Conservation (phyloP, 192 early-diverging fungal genomes). For the Coemansia sp. region DNA sequence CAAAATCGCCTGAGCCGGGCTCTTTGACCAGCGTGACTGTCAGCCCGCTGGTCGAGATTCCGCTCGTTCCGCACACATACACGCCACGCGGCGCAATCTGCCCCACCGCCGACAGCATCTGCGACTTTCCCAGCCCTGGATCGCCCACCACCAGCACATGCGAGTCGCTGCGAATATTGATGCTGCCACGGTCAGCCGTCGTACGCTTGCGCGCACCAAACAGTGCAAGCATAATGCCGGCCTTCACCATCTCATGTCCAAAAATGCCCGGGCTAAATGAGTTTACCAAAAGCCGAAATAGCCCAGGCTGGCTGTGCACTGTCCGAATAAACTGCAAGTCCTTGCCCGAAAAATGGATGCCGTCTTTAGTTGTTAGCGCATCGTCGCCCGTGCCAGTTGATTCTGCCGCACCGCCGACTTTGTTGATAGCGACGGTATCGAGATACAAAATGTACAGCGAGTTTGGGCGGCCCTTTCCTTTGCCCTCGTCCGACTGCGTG, state of each 20-base stretch:
- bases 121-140: slow-evolving; percentile 84
- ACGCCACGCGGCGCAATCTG: slow-evolving; percentile 80
- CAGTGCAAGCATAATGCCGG: slow-evolving; percentile 73
- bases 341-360: slow-evolving; percentile 66
- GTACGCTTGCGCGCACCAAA: slow-evolving; percentile 63
- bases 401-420: slow-evolving; percentile 51
- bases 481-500: slow-evolving; percentile 61
- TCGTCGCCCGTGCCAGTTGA: slow-evolving; percentile 25
- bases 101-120: slow-evolving; percentile 82
- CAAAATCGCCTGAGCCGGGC: slow-evolving; percentile 70
- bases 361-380: slow-evolving; percentile 60
- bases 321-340: slow-evolving; percentile 74
- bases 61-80: slow-evolving; percentile 74
- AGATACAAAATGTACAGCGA: slow-evolving; percentile 75
- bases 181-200: slow-evolving; percentile 26
- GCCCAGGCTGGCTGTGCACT: slow-evolving; percentile 57
- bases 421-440: slow-evolving; percentile 65
- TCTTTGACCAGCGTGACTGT: slow-evolving; percentile 75
- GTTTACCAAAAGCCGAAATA: slow-evolving; percentile 75
- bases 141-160: slow-evolving; percentile 81
- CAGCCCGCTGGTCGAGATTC: slow-evolving; percentile 65
- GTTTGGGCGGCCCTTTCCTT: slow-evolving; percentile 53
- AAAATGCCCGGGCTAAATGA: slow-evolving; percentile 80
- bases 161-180: slow-evolving; percentile 66
- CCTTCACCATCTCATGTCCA: slow-evolving; percentile 85